These are phyloP conservation scores for Talaromyces thailandensis DNA, from an alignment of 495 filamentous ascomycete species.

Conservation along the genomic window DNA sequence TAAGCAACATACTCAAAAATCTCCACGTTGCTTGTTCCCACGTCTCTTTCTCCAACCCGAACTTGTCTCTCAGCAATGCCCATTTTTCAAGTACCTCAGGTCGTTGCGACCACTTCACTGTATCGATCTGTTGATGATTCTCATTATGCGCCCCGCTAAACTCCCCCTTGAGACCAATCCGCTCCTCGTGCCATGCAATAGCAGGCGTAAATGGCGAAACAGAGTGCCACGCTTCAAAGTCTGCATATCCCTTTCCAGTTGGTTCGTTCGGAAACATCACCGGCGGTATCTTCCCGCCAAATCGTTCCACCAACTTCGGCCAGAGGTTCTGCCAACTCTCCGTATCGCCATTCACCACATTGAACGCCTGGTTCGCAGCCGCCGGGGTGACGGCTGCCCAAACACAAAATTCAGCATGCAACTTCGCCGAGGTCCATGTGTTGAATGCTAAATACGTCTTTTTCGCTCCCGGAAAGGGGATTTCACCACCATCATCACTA, in stretches of 20 bases:
- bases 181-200: conserved; percentile 31
- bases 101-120: neutral
- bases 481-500: too few species aligned
- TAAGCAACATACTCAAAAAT: conserved; percentile 38
- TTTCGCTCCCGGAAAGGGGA: too few species aligned
- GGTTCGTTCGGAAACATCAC: conserved; percentile 26
- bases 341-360: conserved; percentile 45
- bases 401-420: too few species aligned
- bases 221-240: conserved; percentile 31
- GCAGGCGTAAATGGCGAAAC: conserved; percentile 7
- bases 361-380: conserved; percentile 41
- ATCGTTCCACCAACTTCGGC: conserved; percentile 40
- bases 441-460: too few species aligned
- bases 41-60: conserved; percentile 25
- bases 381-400: conserved; percentile 23
- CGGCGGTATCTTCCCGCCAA: conserved; percentile 30
- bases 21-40: conserved; percentile 44
- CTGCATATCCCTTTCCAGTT: conserved; percentile 5
- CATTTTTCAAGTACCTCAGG: neutral
- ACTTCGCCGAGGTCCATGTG: too few species aligned
- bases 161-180: conserved; percentile 15
- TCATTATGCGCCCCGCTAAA: neutral
- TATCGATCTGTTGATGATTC: neutral
- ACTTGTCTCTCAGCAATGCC: neutral
- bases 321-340: conserved; percentile 48